Base-by-base conservation (phyloP, 352 stramenopile genomes). In the Phytopythium delawarense region DNA sequence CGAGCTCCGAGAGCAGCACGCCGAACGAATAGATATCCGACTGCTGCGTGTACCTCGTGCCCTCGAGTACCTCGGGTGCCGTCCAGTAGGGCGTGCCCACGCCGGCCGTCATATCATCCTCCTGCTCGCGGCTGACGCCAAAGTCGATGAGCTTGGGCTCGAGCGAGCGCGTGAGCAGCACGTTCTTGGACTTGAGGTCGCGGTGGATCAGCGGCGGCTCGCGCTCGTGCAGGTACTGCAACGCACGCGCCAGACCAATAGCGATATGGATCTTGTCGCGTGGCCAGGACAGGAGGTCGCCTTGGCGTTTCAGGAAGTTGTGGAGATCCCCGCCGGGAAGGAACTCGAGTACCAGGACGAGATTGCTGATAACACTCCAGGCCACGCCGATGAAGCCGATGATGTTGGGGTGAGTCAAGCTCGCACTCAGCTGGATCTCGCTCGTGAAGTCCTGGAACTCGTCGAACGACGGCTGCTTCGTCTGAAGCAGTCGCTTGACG, bases 41-140 rank as follows among this genome's bases (percentile, higher is more conserved):
- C 11, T 79, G 73, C 12, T 77, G 69, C 20, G 80, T 69, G 61
- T 79, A 81, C 25, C 91, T 79, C 30, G 75, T 67, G 4, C 88
- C 87, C 1, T 70, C 44, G 23, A 97, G 70, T 25, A 88, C 62
- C 59, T 96, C 87, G 0, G 86, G 87, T 0, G 87, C 85, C 13
- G 85, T 89, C 74, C 91, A 96, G 48, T 87, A 86, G 9, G 81
- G 78, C 20, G 87, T 96, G 7, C 88, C 88, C n/a, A 91, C 87
- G 34, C 88, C 84, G 4, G 84, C 81, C 2, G 67, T 81, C 74
- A 84, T 82, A 3, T 67, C 42, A 4, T 71, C 64, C 0, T 67
- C 51, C 23, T 61, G 58, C 34, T 65, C 52, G 7, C 69, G 61
- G 18, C 68, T 81, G 69, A 94, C 65, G 53, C 87, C 89, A 72